Evolutionary conservation across 129 eudicot species (phyloP), one percentile per base, ranked within the genome.

Genomic region (Arctium minus): DNA sequence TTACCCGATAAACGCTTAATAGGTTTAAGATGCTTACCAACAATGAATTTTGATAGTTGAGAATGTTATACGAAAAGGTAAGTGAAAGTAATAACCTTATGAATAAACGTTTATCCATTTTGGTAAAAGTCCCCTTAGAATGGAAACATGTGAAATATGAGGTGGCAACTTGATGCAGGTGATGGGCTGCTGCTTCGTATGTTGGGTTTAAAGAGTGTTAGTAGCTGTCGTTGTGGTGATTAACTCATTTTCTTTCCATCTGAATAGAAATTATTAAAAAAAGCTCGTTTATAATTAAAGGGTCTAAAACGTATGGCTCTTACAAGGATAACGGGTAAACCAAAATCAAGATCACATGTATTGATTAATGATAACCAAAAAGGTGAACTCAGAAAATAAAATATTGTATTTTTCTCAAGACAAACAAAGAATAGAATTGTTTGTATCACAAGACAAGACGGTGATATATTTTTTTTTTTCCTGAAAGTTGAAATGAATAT

Each of bases 101-200:
- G 0, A 22, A 22, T 22, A 22, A 22, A 0, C 27, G 27, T 22
- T 22, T 22, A 22, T 22, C 27, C 27, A 22, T 22, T 22, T 22
- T 22, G 27, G 27, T 22, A 22, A 22, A 22, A 22, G 27, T 0
- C 27, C 27, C 27, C 40, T 65, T 67, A 11, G 74, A 79, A 67
- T 38, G 64, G 29, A 67, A 27, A 32, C 82, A 79, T 39, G 50
- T 42, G 50, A 42, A 42, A 42, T 42, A 40, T 67, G 75, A 79
- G 75, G 65, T 79, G 82, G 39, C 75, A 79, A 42, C 75, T 79
- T 68, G 65, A 40, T 79, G 27, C 27, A 22, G 82, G 82, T 79
- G 50, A 42, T 42, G 50, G 50, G 13, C 50, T 42, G 50, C 50
- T 42, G 12, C 50, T 77, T 27, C 9, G 46, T 76, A 50, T 30